Base-by-base conservation (phyloP, 768 basidiomycete species). In the Mycena floridula region DNA sequence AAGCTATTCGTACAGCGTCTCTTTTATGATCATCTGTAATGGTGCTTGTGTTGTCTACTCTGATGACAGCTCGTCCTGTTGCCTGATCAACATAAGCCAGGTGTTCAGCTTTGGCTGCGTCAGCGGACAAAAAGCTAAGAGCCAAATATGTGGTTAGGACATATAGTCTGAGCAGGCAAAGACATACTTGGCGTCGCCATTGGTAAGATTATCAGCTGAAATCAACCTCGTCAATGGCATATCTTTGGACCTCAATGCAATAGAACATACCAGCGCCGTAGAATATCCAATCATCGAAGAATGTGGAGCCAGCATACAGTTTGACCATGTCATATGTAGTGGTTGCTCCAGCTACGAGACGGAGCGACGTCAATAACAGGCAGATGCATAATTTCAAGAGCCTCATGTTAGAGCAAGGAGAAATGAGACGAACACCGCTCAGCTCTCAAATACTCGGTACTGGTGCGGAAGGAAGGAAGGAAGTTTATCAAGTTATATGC, bases 31-130 rank as follows among this genome's bases (percentile, higher is more conserved):
- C 73, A 50, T 53, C 69, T 2, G 53, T 58, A 15, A 85, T 73
- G 2, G 55, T 66, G 1, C 81, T 69, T 23, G 72, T 76, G 57
- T 88, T 87, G 64, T 89, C 87, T 9, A 89, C 85, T 54, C 73
- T 77, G 56, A 89, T 82, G 54, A 89, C 77, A 2, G 85, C 86
- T 48, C 83, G 82, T 11, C 79, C 82, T 3, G 84, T 82, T 15
- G 66, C 50, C 7, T 69, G 22, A 50, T 89, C 81, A 32, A 85
- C 72, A 53, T 72, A 85, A 1, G 82, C 74, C 26, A 87, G 76
- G 45, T 74, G 60, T 27, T 70, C 61, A 5, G 72, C 62, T 26
- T 63, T 56, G 3, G 76, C 81, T 12, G 64, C 63, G 16, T 64
- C 65, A 24, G 73, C 63, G 1, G 72, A 73, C 32, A 79, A 65